Conservation (phyloP, 306 rosid genomes). For the Psophocarpus tetragonolobus region DNA sequence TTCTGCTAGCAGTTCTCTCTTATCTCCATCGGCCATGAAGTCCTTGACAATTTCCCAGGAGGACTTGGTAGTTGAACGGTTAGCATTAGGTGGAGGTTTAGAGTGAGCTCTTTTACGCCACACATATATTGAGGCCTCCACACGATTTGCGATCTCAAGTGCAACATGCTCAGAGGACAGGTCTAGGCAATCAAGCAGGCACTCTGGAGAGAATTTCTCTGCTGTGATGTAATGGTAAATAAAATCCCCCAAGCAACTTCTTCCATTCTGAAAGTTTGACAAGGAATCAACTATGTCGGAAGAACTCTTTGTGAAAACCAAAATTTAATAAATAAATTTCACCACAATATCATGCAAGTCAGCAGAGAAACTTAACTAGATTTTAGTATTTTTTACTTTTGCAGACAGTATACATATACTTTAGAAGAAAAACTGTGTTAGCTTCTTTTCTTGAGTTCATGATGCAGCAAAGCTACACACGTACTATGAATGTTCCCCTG, state of each 20-base stretch:
- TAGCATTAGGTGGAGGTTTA: conserved; percentile 53
- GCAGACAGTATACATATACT: neutral
- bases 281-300: neutral
- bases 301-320: neutral
- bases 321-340: neutral
- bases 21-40: conserved; percentile 81
- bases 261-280: conserved; percentile 65
- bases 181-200: conserved; percentile 85
- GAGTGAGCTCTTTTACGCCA: conserved; percentile 79
- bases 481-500: neutral
- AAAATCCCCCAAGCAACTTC: conserved; percentile 82
- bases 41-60: conserved; percentile 94
- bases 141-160: conserved; percentile 86
- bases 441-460: neutral
- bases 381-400: neutral
- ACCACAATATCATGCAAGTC: neutral
- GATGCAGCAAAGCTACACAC: neutral
- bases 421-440: neutral
- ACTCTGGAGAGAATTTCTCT: conserved; percentile 78
- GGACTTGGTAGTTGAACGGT: conserved; percentile 75
- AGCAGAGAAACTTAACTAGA: neutral
- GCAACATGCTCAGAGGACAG: conserved; percentile 87
- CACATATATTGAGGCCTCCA: conserved; percentile 82
- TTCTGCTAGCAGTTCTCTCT: conserved; percentile 76
- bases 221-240: conserved; percentile 81